Base-by-base conservation (phyloP, 2,329 filamentous ascomycete species). In the Xylariomycetidae sp. region DNA sequence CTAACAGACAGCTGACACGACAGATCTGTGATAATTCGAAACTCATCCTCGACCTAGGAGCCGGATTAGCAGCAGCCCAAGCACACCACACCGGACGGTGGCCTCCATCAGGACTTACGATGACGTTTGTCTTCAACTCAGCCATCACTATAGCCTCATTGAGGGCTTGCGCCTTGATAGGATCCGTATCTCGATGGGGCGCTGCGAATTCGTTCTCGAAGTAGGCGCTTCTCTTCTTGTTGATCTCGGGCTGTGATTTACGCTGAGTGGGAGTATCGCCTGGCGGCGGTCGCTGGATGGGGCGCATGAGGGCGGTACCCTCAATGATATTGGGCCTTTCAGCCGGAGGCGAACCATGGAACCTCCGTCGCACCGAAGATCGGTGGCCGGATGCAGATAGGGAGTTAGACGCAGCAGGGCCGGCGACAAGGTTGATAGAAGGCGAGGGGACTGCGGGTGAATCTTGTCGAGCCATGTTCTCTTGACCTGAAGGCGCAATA, bases 1-100 rank as follows among this genome's bases (percentile, higher is more conserved):
- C 87, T 77, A 39, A 76, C 72, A 2, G 86, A 83, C 12, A 95
- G 68, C 41, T 82, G 76, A 44, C 80, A 75, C 4, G 84, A 82
- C 13, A 94, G 68, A 50, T 85, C 79, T 9, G 79, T 84, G 31
- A 88, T 78, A 44, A 92, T 77, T 7, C 74, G 78, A 51, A 80
- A 82, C 49, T 89, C 82, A 53, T 90, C 83, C 45, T 81, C 74
- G 50, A 89, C 76, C 79, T 88, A 37, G 10, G 6, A 30, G 14
- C 12, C 5, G 27, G 18, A 25, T 48, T 30, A 49, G 37, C 31
- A 16, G 11, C 16, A 16, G 6, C 5, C 27, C 27, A 9, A 25
- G 17, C 8, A 14, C 16, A 11, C n/a, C 14, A 18, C 11, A 14
- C 16, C n/a, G 15, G 16, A 16, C n/a, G 9, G 8, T 16, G 11